Evolutionary conservation across 2,329 filamentous ascomycete species (phyloP), one percentile per base, ranked within the genome.

Genomic region (Phialophora expanda): DNA sequence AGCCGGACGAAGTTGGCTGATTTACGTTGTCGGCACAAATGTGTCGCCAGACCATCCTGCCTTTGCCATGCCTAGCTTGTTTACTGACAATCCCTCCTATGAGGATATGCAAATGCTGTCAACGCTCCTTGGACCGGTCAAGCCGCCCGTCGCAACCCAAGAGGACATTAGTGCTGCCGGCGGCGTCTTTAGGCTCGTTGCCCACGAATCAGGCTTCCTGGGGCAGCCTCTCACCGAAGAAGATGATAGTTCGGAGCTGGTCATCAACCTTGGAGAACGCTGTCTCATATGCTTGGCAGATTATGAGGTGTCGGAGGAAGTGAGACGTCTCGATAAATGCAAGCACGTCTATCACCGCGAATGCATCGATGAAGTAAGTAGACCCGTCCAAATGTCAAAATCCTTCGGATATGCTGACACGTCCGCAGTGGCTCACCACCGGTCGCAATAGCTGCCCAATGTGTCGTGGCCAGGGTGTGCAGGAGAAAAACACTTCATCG

Each of bases 101-200:
- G 88, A 90, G 76, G 88, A 90, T 71, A 90, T 90, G 88, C 85
- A 90, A 74, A 78, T 90, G 53, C 81, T 90, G 3, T 89, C 87
- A 12, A 87, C 87, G 12, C 81, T 90, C 11, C 79, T 90, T 17
- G 88, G 88, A 1, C 88, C 88, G 56, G 88, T 85, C 3, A 90
- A 90, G 73, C 87, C 88, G 2, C 88, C 88, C 2, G 88, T 90
- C 58, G 88, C 88, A 20, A 86, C 83, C 63, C 84, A 87, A 67
- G 85, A 87, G 62, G 88, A 90, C 71, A 82, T 90, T 28, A 83
- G 84, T 59, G 82, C 84, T 53, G 86, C 88, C 17, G 85, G 86
- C 22, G 88, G 88, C 2, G 71, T 89, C 8, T 89, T 85, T 75
- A 81, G 77, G 28, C 82, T 89, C 57, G 77, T 82, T 38, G 75